Conservation (phyloP, 169 alveolate genomes). For the Cyclospora cayetanensis region DNA sequence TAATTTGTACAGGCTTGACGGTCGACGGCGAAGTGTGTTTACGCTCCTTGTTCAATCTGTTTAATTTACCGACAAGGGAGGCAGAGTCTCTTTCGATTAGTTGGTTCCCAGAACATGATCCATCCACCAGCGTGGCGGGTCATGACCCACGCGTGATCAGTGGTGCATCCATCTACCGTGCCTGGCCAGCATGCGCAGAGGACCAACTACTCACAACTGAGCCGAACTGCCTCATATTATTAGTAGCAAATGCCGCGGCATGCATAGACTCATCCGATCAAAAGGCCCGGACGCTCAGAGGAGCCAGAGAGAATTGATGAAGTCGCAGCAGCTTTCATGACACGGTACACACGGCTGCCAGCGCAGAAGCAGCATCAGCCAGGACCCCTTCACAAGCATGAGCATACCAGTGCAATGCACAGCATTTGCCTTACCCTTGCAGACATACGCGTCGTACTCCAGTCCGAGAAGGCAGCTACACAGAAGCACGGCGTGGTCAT, state of each 20-base stretch:
- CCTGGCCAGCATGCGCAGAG: not conserved
- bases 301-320: no score
- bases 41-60: not conserved
- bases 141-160: slow-evolving; percentile 79
- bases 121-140: slow-evolving; percentile 78
- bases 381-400: not conserved
- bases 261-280: no score
- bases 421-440: slow-evolving; percentile 68
- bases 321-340: no score
- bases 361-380: no score
- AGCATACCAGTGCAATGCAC: no score
- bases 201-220: not conserved
- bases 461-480: slow-evolving; percentile 78
- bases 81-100: slow-evolving; percentile 73
- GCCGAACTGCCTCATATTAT: not conserved
- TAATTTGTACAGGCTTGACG: no score
- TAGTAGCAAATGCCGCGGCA: no score
- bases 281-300: no score
- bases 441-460: slow-evolving; percentile 80
- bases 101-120: slow-evolving; percentile 78
- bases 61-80: slow-evolving; percentile 71
- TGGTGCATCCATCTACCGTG: slow-evolving; percentile 6
- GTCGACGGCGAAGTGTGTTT: no score
- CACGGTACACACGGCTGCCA: no score
- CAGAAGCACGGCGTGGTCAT: slow-evolving; percentile 80